Evolutionary conservation across 768 basidiomycete genomes (phyloP).

Genomic region (Cystofilobasidium ferigula): DNA sequence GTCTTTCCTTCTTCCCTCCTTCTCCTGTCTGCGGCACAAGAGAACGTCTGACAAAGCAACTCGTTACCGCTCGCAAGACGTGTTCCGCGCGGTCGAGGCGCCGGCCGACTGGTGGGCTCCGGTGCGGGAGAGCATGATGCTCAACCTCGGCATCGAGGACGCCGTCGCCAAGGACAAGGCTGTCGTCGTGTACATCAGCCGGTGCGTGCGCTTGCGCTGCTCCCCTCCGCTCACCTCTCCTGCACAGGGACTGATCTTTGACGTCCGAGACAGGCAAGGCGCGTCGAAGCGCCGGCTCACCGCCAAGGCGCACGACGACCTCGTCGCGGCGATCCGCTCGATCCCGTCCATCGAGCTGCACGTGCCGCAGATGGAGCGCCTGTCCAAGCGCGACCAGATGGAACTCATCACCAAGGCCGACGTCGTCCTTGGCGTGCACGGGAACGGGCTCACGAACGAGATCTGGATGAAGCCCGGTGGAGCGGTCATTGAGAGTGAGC

Average conservation of each 20-base stretch:
- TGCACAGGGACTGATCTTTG: neutral
- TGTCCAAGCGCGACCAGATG: conserved; percentile 27
- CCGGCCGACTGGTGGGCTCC: conserved; percentile 26
- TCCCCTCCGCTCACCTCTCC: neutral
- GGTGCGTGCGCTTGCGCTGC: neutral
- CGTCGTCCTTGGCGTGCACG: conserved; percentile 25
- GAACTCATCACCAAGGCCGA: conserved; percentile 16
- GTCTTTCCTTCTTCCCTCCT: neutral
- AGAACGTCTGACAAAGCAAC: neutral
- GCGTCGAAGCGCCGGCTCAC: conserved; percentile 24
- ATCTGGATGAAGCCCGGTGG: conserved; percentile 28
- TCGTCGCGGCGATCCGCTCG: conserved; percentile 14
- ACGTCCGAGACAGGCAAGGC: conserved; percentile 10
- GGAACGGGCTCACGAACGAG: conserved; percentile 26
- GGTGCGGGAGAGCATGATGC: conserved; percentile 25
- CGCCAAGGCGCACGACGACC: conserved; percentile 6
- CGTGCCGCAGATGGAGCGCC: conserved; percentile 18
- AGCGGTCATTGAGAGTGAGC: conserved; percentile 24
- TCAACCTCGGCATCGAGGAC: conserved; percentile 21
- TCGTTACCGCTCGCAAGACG: neutral
- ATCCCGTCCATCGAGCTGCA: conserved; percentile 19
- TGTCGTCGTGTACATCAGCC: conserved; percentile 15
- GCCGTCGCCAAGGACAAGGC: conserved; percentile 1
- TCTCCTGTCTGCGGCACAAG: neutral
- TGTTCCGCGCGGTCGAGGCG: conserved; percentile 14